These are phyloP conservation scores for Paraurostyla sp. DNA, from an alignment of 73 alveolate species.

Conservation along the genomic window DNA sequence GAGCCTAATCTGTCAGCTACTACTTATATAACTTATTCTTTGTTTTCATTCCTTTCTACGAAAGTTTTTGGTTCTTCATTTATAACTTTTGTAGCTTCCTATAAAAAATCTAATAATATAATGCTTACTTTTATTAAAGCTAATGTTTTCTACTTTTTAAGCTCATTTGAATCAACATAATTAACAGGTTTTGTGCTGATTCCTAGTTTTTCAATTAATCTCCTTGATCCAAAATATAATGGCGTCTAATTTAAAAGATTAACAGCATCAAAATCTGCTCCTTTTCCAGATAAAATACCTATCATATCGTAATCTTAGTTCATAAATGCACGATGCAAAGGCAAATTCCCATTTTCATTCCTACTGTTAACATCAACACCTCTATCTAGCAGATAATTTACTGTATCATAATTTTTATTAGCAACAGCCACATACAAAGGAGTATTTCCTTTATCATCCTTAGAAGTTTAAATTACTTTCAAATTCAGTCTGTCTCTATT, in stretches of 20 bases:
- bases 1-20: neutral
- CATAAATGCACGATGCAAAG: constrained; percentile 70
- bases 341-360: constrained; percentile 70
- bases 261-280: constrained; percentile 32
- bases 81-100: neutral
- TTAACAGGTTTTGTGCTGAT: constrained; percentile 1
- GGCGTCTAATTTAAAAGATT: constrained; percentile 30
- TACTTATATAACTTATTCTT: neutral
- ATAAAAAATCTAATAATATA: neutral
- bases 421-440: constrained; percentile 75
- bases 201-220: constrained; percentile 4
- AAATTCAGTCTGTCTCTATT: constrained; percentile 20
- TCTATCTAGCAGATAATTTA: constrained; percentile 12
- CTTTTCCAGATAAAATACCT: constrained; percentile 16
- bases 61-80: neutral
- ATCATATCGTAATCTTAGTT: constrained; percentile 63
- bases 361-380: constrained; percentile 64
- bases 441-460: constrained; percentile 56
- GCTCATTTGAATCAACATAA: neutral
- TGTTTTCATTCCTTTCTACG: neutral
- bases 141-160: neutral
- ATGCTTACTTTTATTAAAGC: neutral
- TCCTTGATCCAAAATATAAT: constrained; percentile 43
- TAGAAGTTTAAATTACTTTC: neutral
- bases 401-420: constrained; percentile 36